phyloP scores from a whole-genome alignment of 768 basidiomycete species.

The Trichaptum fuscoviolaceum region DNA sequence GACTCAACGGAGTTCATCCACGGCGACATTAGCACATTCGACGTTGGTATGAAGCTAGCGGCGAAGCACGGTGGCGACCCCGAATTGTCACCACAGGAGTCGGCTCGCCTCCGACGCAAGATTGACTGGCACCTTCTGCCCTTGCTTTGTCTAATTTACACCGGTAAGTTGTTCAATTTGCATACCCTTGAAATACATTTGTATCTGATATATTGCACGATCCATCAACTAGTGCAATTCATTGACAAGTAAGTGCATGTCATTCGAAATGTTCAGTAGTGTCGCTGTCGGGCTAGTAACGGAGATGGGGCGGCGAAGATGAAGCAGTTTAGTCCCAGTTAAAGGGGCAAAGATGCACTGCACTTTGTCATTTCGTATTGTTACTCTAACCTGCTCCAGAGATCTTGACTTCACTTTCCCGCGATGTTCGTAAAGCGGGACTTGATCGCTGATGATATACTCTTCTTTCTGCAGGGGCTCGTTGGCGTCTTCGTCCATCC shows the following conservation, averaged over 20 bases:
- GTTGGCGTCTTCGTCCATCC: conserved; percentile 13
- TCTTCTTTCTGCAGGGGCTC: conserved; percentile 10
- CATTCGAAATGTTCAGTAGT: not conserved
- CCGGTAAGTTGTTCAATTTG: conserved; percentile 7
- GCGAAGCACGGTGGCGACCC: conserved; percentile 10
- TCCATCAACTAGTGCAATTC: conserved; percentile 14
- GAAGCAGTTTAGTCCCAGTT: not conserved
- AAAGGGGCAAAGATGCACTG: not conserved
- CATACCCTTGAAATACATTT: conserved; percentile 7
- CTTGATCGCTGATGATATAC: not conserved
- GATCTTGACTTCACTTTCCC: not conserved
- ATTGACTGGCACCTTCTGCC: conserved; percentile 14
- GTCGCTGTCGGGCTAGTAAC: not conserved
- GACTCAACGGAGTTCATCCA: not conserved
- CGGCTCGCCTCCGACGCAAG: conserved; percentile 10
- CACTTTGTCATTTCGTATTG: not conserved
- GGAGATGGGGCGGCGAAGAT: not conserved
- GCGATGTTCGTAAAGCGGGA: not conserved
- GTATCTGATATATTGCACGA: conserved; percentile 14
- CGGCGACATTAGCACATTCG: conserved; percentile 3
- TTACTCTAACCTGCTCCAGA: not conserved
- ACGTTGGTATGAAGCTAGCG: conserved; percentile 15
- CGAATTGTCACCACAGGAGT: conserved; percentile 8
- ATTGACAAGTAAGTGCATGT: conserved; percentile 16
- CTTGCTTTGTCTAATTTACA: conserved; percentile 16